These are phyloP conservation scores for Astragalus glycyphyllos DNA, from an alignment of 306 rosid genomes.

Conservation along the genomic window DNA sequence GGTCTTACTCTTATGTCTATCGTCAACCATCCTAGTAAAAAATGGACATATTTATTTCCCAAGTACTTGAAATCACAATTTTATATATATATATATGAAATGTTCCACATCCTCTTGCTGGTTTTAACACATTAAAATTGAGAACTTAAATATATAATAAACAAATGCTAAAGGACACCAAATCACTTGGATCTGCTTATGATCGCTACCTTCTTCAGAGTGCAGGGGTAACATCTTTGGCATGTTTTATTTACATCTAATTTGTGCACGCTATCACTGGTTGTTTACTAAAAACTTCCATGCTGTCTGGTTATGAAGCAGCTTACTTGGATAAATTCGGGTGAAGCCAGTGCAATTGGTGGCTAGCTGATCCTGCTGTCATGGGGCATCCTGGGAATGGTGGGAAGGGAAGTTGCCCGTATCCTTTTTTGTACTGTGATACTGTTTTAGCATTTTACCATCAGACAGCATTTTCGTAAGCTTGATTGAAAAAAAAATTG, in stretches of 20 bases:
- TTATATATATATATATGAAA: no score
- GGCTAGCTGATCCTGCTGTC: conserved; percentile 61
- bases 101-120: no score
- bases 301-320: conserved; percentile 54
- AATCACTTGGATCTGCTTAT: conserved; percentile 77
- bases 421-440: conserved; percentile 62
- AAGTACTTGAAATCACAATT: no score
- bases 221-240: conserved; percentile 60
- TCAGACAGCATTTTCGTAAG: conserved; percentile 24
- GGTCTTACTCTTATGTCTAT: no score
- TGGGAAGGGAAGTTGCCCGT: conserved; percentile 88
- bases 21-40: no score
- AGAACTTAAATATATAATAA: no score
- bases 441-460: conserved; percentile 28
- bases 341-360: conserved; percentile 62
- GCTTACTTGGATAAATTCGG: conserved; percentile 63
- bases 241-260: conserved; percentile 36
- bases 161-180: conserved; percentile 60
- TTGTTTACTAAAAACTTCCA: conserved; percentile 42
- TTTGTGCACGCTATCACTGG: conserved; percentile 11
- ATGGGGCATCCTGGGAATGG: conserved; percentile 54
- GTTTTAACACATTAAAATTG: no score
- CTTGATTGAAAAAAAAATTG: no score
- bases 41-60: no score
- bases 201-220: conserved; percentile 89